These are phyloP conservation scores for Noccaea caerulescens DNA, from an alignment of 345 rosid species.

Conservation along the genomic window DNA sequence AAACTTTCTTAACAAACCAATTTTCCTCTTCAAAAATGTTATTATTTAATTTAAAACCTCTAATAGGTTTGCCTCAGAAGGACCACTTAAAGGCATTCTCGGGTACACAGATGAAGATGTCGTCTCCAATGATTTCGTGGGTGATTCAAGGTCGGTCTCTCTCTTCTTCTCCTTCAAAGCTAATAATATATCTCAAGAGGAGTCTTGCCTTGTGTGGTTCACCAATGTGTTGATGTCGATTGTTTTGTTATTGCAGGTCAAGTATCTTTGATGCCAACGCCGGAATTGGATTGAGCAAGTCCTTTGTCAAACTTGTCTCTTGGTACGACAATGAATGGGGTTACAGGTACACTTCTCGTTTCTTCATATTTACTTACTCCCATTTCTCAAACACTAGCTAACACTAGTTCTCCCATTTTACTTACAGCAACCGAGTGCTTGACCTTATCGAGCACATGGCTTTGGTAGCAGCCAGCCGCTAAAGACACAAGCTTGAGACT, in stretches of 20 bases:
- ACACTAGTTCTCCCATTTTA: slow-evolving; percentile 26
- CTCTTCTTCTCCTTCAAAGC: slow-evolving; percentile 21
- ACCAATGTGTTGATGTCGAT: slow-evolving; percentile 15
- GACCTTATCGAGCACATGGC: slow-evolving; percentile 98
- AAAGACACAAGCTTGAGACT: slow-evolving; percentile 32
- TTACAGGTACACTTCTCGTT: slow-evolving; percentile 67
- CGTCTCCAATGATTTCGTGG: slow-evolving; percentile 88
- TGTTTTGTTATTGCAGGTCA: slow-evolving; percentile 55
- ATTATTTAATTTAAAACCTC: background rate
- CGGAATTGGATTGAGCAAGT: slow-evolving; percentile 81
- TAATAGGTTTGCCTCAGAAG: slow-evolving; percentile 87
- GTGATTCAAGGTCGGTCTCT: slow-evolving; percentile 74
- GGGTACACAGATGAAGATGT: slow-evolving; percentile 98
- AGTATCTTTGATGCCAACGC: slow-evolving; percentile 99
- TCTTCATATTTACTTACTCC: slow-evolving; percentile 16
- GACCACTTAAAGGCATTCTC: slow-evolving; percentile 86
- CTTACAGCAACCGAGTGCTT: slow-evolving; percentile 88
- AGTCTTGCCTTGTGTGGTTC: slow-evolving; percentile 17
- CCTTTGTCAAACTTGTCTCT: slow-evolving; percentile 86
- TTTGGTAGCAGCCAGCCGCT: slow-evolving; percentile 64
- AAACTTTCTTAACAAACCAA: slow-evolving; percentile 14
- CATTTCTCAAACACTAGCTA: background rate
- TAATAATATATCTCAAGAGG: background rate
- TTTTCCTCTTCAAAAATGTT: background rate
- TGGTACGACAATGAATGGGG: slow-evolving; percentile 99